These are phyloP conservation scores for Haberlea rhodopensis DNA, from an alignment of 257 asterid species.

Conservation along the genomic window DNA sequence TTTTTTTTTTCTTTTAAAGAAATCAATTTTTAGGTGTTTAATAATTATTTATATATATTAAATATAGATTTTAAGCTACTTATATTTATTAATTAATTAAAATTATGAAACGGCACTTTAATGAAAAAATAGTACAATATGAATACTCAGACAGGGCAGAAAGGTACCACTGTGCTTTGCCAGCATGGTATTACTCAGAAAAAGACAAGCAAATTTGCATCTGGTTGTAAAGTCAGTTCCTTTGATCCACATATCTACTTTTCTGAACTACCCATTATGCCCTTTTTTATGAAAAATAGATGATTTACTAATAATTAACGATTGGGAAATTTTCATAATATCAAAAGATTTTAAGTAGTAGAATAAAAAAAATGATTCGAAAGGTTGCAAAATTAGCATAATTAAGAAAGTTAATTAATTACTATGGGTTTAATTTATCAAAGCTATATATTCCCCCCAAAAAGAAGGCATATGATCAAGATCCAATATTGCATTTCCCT, in stretches of 20 bases:
- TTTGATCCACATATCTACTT: neutral
- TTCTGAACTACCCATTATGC: conserved; percentile 19
- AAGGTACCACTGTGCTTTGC: conserved; percentile 35
- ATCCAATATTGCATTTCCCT: conserved; percentile 32
- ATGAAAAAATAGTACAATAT: no score
- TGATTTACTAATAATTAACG: neutral
- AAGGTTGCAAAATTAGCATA: no score
- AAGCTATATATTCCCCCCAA: conserved; percentile 36
- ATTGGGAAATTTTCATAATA: neutral
- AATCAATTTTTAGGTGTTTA: no score
- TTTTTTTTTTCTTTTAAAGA: no score
- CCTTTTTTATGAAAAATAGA: conserved; percentile 10
- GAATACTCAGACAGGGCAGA: no score
- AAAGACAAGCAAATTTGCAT: conserved; percentile 17
- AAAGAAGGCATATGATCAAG: conserved; percentile 29
- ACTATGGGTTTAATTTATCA: neutral
- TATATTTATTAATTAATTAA: no score
- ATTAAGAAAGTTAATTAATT: no score
- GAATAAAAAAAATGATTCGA: neutral
- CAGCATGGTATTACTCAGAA: conserved; percentile 36
- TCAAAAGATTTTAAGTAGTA: no score
- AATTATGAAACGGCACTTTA: no score
- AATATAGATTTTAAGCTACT: no score
- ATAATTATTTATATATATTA: no score
- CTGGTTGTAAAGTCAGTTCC: conserved; percentile 26